These are phyloP conservation scores for Pseudogymnoascus sp. DNA, from an alignment of 2,329 filamentous ascomycete species.

Conservation along the genomic window DNA sequence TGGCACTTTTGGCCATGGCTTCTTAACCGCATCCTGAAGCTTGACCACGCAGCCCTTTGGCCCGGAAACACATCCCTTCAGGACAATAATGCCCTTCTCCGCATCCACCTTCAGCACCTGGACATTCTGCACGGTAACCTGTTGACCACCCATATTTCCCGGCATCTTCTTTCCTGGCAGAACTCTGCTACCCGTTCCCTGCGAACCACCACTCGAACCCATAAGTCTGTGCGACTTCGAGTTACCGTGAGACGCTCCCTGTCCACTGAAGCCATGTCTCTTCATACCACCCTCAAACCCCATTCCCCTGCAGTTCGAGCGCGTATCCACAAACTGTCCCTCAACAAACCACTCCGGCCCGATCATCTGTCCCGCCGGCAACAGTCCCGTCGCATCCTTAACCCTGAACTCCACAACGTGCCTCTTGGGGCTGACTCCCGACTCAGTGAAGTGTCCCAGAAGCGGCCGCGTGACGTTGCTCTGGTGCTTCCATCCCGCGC, in stretches of 20 bases:
- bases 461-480: conserved; percentile 72
- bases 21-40: conserved; percentile 87
- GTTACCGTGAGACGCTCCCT: conserved; percentile 89
- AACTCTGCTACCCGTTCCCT: conserved; percentile 87
- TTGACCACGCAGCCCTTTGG: conserved; percentile 80
- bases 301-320: conserved; percentile 72
- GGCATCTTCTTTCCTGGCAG: conserved; percentile 97
- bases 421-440: conserved; percentile 75
- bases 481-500: conserved; percentile 64
- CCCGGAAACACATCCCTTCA: conserved; percentile 79
- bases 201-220: conserved; percentile 80
- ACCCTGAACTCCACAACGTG: conserved; percentile 84
- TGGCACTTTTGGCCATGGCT: conserved; percentile 57
- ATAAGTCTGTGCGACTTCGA: conserved; percentile 89
- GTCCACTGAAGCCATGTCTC: conserved; percentile 79
- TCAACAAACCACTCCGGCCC: conserved; percentile 84
- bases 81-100: conserved; percentile 77
- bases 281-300: conserved; percentile 99
- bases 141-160: conserved; percentile 85
- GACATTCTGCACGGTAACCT: conserved; percentile 84
- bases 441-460: conserved; percentile 79
- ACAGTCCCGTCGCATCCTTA: conserved; percentile 60
- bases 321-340: conserved; percentile 84
- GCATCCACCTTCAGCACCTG: conserved; percentile 82
- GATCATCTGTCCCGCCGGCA: conserved; percentile 67